Evolutionary conservation across 305 asterid genomes (phyloP), one percentile per base, ranked within the genome.

Genomic region (Fraxinus greggii): DNA sequence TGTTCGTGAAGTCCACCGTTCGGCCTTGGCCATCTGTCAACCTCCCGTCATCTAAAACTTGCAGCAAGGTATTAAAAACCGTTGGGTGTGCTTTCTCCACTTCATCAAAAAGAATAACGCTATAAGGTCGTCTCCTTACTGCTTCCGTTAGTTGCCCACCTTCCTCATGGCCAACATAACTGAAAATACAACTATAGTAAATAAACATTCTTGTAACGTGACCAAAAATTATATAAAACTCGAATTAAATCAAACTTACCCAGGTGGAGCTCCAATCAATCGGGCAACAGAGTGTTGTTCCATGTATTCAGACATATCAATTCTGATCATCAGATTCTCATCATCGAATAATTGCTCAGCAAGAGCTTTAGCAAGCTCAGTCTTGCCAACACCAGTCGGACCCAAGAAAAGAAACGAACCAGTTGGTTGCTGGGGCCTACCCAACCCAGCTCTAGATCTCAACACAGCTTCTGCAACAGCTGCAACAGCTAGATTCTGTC

Each of bases 291-390:
- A 95, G 80, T 93, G 96, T 29, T 93, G 97, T 79, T 94, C 99
- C 99, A 95, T 95, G 88, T 95, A 94, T 83, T 95, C 98, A 0
- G 97, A 93, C 99, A 95, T 95, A 75, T 95, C 99, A 0, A 95
- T 92, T 77, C 98, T 87, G 1, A 95, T 88, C 90, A 94, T 89
- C 69, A 95, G 82, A 7, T 85, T 92, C 32, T 92, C 97, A 45
- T 94, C 96, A 4, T 94, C 98, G 48, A 95, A 95, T 12, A 95
- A 87, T 83, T 94, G 98, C 85, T 94, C 99, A 0, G 97, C 98
- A 51, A 95, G 86, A 40, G 99, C 98, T 88, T 95, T 95, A 0
- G 99, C 97, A 19, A 95, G 97, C 85, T 95, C 99, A 0, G 98
- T 95, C 63, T 94, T 95, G 1, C 97, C 98, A 24, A 95, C 99